Conservation (phyloP, 192 early-diverging fungal genomes). For the Coemansia umbellata region DNA sequence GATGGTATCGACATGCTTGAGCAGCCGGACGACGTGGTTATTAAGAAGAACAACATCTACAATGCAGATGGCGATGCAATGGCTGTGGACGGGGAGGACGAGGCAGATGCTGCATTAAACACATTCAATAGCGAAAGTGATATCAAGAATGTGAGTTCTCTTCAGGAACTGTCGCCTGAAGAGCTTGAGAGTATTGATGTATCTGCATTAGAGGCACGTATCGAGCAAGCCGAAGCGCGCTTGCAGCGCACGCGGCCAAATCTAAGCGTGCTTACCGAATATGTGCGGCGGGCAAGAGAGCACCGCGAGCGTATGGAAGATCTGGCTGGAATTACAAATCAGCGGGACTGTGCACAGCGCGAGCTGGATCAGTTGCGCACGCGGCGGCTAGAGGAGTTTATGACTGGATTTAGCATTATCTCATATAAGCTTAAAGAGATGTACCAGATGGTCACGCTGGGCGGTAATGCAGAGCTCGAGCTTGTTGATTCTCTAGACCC, state of each 20-base stretch:
- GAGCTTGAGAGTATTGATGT: slow-evolving; percentile 66
- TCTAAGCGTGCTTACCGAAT: slow-evolving; percentile 83
- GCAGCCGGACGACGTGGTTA: not conserved
- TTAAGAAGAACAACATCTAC: not conserved
- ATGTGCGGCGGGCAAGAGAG: slow-evolving; percentile 72
- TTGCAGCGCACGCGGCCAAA: slow-evolving; percentile 64
- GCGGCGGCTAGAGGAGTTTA: slow-evolving; percentile 84
- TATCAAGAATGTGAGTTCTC: no score
- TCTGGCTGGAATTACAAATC: slow-evolving; percentile 67
- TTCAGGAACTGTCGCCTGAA: slow-evolving; percentile 58
- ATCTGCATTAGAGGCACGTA: slow-evolving; percentile 62
- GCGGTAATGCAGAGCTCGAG: slow-evolving; percentile 97
- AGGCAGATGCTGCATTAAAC: not conserved
- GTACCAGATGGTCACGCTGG: slow-evolving; percentile 99
- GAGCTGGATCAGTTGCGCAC: slow-evolving; percentile 75
- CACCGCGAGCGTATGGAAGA: slow-evolving; percentile 67
- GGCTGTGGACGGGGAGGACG: slow-evolving; percentile 28
- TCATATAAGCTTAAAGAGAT: slow-evolving; percentile 97
- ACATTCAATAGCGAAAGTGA: no score
- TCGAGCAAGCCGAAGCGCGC: slow-evolving; percentile 68
- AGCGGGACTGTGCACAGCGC: slow-evolving; percentile 71
- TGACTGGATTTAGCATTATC: slow-evolving; percentile 90
- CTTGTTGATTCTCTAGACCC: slow-evolving; percentile 94
- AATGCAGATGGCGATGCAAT: slow-evolving; percentile 46
- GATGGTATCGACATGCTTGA: slow-evolving; percentile 3